Base-by-base conservation (phyloP, 371 early-diverging fungal genomes). In the Zancudomyces culisetae region DNA sequence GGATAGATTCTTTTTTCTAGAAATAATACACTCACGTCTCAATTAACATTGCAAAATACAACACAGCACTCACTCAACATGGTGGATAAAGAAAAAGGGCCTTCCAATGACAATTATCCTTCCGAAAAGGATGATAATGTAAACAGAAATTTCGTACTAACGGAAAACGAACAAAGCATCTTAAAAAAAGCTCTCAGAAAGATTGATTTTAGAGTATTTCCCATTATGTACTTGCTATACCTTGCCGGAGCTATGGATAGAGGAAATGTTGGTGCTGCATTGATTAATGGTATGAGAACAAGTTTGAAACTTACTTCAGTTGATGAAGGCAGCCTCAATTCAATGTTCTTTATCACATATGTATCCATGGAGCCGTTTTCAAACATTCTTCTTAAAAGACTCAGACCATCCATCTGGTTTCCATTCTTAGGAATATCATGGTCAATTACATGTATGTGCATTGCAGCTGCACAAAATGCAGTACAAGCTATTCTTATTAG, bases 381-480 rank as follows among this genome's bases (percentile, higher is more conserved):
- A 18, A 79, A 80, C 60, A 54, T 72, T 43, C 19, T 73, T n/a
- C 61, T 81, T 19, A 79, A 83, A 45, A 61, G 54, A 1, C 53
- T 79, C 41, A 74, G 78, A 6, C 77, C 85, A 6, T 70, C 71
- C 22, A 53, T 57, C 27, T 81, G 83, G 87, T 76, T 89, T 41
- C 75, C 83, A 2, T 64, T 77, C 18, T 68, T 79, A n/a, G 74
- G 75, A 59, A 26, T 79, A 23, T 56, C 60, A 28, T 81, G 81
- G 81, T 76, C 76, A 18, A 27, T 74, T 18, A 30, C 66, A 39
- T 64, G 64, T 27, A 59, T 55, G 2, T 61, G 59, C 22, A 51
- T 72, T 56, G 73, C 73, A 0, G 70, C 64, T 29, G 66, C 59
- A 35, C 66, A 63, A 18, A 60, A 58, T 13, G 64, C 68, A 35